These are phyloP conservation scores for Tetrapisispora taiwanensis DNA, from an alignment of 805 yeast species.

Conservation along the genomic window DNA sequence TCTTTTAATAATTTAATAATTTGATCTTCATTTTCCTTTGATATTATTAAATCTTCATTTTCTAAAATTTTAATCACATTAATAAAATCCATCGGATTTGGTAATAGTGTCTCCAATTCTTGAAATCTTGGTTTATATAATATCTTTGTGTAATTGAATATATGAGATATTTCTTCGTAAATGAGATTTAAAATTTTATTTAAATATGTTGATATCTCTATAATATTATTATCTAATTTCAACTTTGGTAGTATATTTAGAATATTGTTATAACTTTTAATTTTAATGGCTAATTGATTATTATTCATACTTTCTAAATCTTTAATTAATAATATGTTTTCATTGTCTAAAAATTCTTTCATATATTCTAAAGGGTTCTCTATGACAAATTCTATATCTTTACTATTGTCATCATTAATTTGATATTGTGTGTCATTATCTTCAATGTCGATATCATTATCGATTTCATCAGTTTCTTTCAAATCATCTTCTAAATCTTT, in stretches of 20 bases:
- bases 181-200: slow-evolving; percentile 48
- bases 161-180: slow-evolving; percentile 40
- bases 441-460: neutral
- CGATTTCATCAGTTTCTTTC: slow-evolving; percentile 6
- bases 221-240: neutral
- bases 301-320: neutral
- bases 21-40: slow-evolving; percentile 9
- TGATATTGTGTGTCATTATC: too few relatives aligned
- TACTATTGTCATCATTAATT: too few relatives aligned
- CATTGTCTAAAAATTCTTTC: neutral
- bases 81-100: slow-evolving; percentile 54
- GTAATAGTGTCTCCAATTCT: slow-evolving; percentile 55
- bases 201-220: slow-evolving; percentile 35
- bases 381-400: too few relatives aligned
- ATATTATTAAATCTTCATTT: slow-evolving; percentile 29
- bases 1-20: slow-evolving; percentile 23
- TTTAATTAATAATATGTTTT: neutral
- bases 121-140: slow-evolving; percentile 56
- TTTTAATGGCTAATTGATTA: neutral
- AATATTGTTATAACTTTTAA: neutral
- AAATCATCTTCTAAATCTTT: slow-evolving; percentile 29
- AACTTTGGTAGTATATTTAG: neutral
- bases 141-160: slow-evolving; percentile 41
- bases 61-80: slow-evolving; percentile 42
- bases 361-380: neutral